Evolutionary conservation across 495 filamentous ascomycete genomes (phyloP), one percentile per base, ranked within the genome.

Genomic region (Cudoniella acicularis): DNA sequence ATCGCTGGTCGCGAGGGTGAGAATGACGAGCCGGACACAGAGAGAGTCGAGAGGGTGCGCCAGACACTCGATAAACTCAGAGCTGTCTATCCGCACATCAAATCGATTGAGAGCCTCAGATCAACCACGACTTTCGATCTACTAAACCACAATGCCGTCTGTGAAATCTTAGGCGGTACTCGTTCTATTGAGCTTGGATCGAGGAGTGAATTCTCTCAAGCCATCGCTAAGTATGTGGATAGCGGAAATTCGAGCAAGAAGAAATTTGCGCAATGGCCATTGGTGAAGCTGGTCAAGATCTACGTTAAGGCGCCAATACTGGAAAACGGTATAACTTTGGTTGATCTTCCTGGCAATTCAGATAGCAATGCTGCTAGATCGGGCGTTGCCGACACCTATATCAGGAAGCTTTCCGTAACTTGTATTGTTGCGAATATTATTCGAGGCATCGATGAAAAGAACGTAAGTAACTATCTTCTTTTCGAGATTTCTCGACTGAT

Each of bases 341-440:
- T 89, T 16, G 86, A 90, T 66, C 62, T 89, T 49, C 87, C 87
- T 3, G 83, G 83, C 55, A 74, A 81, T 10, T 79, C 83, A 46
- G 84, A 88, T 63, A 78, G 81, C 0, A 91, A 90, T 67, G 75
- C 80, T 0, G 87, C 85, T 30, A 75, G 87, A 45, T 77, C 78
- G 6, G 79, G 78, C 1, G 80, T 89, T 16, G 83, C 84, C 0
- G 73, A 78, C 21, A 76, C 74, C 1, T 90, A 88, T 64, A 82
- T 85, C 73, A 81, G 85, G 62, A 70, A 74, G 16, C 49, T 64
- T 11, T 25, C 57, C 2, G 42, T 58, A 1, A 54, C 58, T 6
- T 26, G 26, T 16, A 43, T 64, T 40, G 41, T 60, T 18, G 62
- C 56, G 27, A 13, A 45, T 51, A 25, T 45, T 1, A 18, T 11